Evolutionary conservation across 768 basidiomycete species (phyloP).

Genomic region (Tulasnella sp.): DNA sequence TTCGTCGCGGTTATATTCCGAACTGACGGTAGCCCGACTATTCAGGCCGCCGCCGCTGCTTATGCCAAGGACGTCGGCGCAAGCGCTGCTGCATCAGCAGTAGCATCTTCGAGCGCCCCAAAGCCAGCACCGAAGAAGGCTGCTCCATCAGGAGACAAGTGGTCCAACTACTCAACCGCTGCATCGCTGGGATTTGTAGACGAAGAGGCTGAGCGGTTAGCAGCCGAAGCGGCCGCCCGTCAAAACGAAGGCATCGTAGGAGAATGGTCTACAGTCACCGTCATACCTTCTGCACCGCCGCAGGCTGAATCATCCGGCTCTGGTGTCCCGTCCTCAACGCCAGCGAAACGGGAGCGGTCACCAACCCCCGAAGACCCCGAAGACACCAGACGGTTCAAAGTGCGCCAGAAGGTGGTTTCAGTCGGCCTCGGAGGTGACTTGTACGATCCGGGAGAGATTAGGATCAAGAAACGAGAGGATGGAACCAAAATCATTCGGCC

Average conservation of each 20-base stretch:
- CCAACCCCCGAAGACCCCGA: slow-evolving; percentile 36
- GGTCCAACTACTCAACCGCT: slow-evolving; percentile 77
- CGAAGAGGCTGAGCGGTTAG: slow-evolving; percentile 54
- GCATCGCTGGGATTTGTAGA: slow-evolving; percentile 71
- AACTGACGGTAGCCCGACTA: slow-evolving; percentile 1
- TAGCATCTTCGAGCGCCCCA: slow-evolving; percentile 27
- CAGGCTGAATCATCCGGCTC: slow-evolving; percentile 10
- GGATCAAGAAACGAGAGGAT: slow-evolving; percentile 33
- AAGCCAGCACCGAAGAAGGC: slow-evolving; percentile 36
- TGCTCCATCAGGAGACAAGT: slow-evolving; percentile 28
- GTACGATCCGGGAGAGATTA: slow-evolving; percentile 66
- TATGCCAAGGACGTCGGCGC: slow-evolving; percentile 68
- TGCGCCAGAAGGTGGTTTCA: slow-evolving; percentile 49
- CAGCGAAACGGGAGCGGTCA: slow-evolving; percentile 18
- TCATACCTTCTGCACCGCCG: slow-evolving; percentile 22
- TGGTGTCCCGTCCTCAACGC: slow-evolving; percentile 13
- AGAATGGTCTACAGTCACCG: slow-evolving; percentile 58
- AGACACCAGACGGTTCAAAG: slow-evolving; percentile 46
- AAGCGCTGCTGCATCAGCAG: slow-evolving; percentile 38
- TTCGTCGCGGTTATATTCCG: slow-evolving; percentile 14
- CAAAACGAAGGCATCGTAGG: slow-evolving; percentile 61
- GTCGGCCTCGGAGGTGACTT: slow-evolving; percentile 56
- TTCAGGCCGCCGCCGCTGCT: slow-evolving; percentile 66
- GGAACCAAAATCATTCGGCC: slow-evolving; percentile 5
- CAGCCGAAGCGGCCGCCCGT: slow-evolving; percentile 48